These are phyloP conservation scores for Brettanomyces sp. DNA, from an alignment of 805 yeast species.

Conservation along the genomic window DNA sequence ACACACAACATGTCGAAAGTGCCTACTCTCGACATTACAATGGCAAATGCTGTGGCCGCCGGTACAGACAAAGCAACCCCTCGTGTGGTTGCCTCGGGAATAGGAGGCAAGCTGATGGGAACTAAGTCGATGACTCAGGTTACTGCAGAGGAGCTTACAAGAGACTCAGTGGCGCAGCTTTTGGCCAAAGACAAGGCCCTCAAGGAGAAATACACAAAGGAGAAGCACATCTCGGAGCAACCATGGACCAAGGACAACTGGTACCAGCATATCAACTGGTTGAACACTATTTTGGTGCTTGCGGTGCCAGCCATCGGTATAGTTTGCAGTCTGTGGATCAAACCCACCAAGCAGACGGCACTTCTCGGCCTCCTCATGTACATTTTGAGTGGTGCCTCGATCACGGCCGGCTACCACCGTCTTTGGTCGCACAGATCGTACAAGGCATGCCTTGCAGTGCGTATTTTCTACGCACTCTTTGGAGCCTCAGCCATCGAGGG, in stretches of 20 bases:
- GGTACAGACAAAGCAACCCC: conserved; percentile 65
- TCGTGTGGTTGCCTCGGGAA: conserved; percentile 69
- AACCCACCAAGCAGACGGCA: conserved; percentile 40
- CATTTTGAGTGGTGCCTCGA: conserved; percentile 57
- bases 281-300: conserved; percentile 57
- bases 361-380: conserved; percentile 43
- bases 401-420: conserved; percentile 81
- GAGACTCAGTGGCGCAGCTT: conserved; percentile 40
- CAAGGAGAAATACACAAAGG: conserved; percentile 29
- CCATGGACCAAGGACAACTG: conserved; percentile 71
- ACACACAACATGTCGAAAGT: conserved; percentile 8
- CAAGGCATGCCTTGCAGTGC: conserved; percentile 50
- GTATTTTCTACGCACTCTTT: conserved; percentile 60
- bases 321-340: conserved; percentile 32
- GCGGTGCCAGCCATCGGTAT: conserved; percentile 51
- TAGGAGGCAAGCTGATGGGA: conserved; percentile 74
- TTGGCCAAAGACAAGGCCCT: conserved; percentile 36
- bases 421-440: conserved; percentile 72
- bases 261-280: conserved; percentile 71
- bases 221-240: conserved; percentile 61
- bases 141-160: conserved; percentile 53
- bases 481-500: conserved; percentile 84
- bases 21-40: conserved; percentile 45
- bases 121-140: conserved; percentile 62
- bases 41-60: conserved; percentile 73